Conservation (phyloP, 164 flowering plant species). For the Umbilicus rupestris region DNA sequence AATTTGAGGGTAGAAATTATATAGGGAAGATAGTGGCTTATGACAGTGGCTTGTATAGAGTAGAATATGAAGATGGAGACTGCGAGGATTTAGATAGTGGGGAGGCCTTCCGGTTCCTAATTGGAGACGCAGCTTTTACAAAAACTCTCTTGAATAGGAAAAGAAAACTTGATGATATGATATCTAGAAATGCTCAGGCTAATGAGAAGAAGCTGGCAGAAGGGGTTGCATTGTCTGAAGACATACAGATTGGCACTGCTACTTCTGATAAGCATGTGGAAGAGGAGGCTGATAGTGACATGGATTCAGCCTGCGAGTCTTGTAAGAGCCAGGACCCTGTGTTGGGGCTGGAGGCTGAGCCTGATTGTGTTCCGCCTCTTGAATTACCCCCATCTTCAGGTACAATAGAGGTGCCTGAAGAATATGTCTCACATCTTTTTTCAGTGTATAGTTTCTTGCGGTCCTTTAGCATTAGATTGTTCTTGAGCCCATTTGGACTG, state of each 20-base stretch:
- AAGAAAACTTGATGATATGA: constrained; percentile 32
- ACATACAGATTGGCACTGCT: constrained; percentile 15
- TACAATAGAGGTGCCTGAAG: constrained; percentile 69
- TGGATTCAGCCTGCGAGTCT: constrained; percentile 52
- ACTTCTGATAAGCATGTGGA: constrained; percentile 19
- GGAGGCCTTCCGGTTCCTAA: constrained; percentile 37
- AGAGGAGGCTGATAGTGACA: constrained; percentile 23
- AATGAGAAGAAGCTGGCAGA: constrained; percentile 17
- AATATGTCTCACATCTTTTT: constrained; percentile 56
- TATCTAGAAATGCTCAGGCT: constrained; percentile 9
- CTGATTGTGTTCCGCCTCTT: constrained; percentile 32
- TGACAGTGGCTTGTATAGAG: constrained; percentile 58
- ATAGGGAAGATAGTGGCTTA: constrained; percentile 65
- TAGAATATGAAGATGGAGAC: constrained; percentile 90
- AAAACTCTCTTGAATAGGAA: constrained; percentile 32
- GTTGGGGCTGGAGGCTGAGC: constrained; percentile 19
- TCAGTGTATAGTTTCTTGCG: constrained; percentile 77
- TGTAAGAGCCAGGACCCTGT: constrained; percentile 28
- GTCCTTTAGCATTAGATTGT: constrained; percentile 62
- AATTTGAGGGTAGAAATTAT: constrained; percentile 51
- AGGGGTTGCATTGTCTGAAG: constrained; percentile 19
- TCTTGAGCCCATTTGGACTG: constrained; percentile 67
- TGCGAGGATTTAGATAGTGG: constrained; percentile 69
- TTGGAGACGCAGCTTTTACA: constrained; percentile 32
- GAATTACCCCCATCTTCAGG: constrained; percentile 76